phyloP scores from a whole-genome alignment of 352 stramenopile genomes.

The Hyphochytrium catenoides region DNA sequence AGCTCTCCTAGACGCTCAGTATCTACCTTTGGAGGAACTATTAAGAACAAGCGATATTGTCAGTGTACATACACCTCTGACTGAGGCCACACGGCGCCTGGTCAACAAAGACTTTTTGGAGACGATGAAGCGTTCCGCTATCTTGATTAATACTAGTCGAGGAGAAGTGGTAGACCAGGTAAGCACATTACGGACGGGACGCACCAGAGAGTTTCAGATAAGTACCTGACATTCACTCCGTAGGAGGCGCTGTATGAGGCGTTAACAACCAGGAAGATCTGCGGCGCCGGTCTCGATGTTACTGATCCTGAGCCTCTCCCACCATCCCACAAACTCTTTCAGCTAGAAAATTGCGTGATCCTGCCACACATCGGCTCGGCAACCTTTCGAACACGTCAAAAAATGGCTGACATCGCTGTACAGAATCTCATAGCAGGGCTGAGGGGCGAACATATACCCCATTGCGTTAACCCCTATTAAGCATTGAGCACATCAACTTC shows the following conservation, averaged over 20 bases:
- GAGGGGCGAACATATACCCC: slow-evolving; percentile 14
- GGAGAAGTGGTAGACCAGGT: slow-evolving; percentile 66
- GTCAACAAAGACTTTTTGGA: slow-evolving; percentile 41
- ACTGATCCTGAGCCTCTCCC: slow-evolving; percentile 69
- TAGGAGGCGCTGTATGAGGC: slow-evolving; percentile 25
- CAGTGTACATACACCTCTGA: slow-evolving; percentile 57
- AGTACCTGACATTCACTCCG: not conserved
- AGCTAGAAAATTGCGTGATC: slow-evolving; percentile 33
- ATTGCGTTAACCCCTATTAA: too few species aligned
- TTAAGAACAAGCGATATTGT: slow-evolving; percentile 57
- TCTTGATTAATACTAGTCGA: slow-evolving; percentile 73
- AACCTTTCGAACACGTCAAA: slow-evolving; percentile 23
- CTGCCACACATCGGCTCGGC: slow-evolving; percentile 22
- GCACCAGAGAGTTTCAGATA: slow-evolving; percentile 22
- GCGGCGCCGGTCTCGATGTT: slow-evolving; percentile 46
- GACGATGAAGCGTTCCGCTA: slow-evolving; percentile 51
- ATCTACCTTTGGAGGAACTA: slow-evolving; percentile 38
- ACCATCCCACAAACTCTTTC: slow-evolving; percentile 26
- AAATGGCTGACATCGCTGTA: slow-evolving; percentile 43
- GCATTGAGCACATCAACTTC: too few species aligned
- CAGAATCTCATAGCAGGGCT: slow-evolving; percentile 29
- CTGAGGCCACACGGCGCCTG: slow-evolving; percentile 24
- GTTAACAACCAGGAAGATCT: slow-evolving; percentile 18
- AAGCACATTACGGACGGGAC: slow-evolving; percentile 16
- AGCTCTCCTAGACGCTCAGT: slow-evolving; percentile 22